Evolutionary conservation across 306 rosid genomes (phyloP).

Genomic region (Bauhinia variegata): DNA sequence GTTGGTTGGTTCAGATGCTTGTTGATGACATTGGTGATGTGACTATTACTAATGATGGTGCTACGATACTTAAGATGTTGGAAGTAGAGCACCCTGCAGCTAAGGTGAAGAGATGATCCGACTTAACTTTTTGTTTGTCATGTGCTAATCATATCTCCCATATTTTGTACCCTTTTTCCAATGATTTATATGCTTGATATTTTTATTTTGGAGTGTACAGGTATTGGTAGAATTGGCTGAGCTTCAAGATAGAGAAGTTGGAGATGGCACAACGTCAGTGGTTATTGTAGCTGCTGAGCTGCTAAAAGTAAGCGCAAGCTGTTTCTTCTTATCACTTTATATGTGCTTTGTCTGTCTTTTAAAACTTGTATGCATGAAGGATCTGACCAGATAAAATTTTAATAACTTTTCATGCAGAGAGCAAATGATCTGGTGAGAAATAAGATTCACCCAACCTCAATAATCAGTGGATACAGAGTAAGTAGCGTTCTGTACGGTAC

Average conservation of each 20-base stretch:
- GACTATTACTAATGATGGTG: constrained; percentile 94
- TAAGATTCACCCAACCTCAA: constrained; percentile 97
- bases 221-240: constrained; percentile 95
- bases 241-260: constrained; percentile 97
- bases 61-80: constrained; percentile 93
- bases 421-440: constrained; percentile 95
- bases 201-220: no score
- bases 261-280: constrained; percentile 97
- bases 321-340: neutral
- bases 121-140: neutral
- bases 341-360: neutral
- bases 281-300: constrained; percentile 96
- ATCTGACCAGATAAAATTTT: neutral
- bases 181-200: no score
- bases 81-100: constrained; percentile 99
- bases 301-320: constrained; percentile 60
- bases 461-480: constrained; percentile 93
- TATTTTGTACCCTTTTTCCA: no score
- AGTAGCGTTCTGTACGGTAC: constrained; percentile 27
- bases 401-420: constrained; percentile 59
- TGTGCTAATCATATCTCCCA: no score
- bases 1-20: constrained; percentile 71
- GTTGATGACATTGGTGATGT: constrained; percentile 96
- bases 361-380: neutral
- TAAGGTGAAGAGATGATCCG: constrained; percentile 53